A percentile compares a stretch with the other conserved stretches of the same genome.
phyloP scores from a whole-genome alignment of 2,329 filamentous ascomycete species.

The Plenodomus tracheiphilus region DNA sequence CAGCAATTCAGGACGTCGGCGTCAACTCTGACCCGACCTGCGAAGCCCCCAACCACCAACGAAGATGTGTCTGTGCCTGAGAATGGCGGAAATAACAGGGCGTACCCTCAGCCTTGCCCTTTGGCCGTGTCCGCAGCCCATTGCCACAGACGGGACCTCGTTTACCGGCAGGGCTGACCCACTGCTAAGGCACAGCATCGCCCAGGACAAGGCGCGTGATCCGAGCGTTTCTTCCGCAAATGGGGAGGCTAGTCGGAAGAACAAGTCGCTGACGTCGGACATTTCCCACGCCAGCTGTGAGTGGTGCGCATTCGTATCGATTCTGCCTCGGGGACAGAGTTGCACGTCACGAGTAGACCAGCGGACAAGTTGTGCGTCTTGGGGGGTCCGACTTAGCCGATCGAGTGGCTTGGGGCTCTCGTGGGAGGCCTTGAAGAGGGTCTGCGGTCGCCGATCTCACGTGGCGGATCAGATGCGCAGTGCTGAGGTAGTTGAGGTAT shows the following conservation, averaged over 20 bases:
- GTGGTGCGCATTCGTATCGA: slow-evolving; percentile 12
- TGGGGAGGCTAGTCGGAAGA: slow-evolving; percentile 1
- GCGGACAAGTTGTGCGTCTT: slow-evolving; percentile 5
- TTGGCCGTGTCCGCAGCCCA: neutral
- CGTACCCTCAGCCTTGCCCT: neutral
- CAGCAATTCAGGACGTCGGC: neutral
- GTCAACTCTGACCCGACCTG: neutral
- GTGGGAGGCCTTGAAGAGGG: slow-evolving; percentile 19
- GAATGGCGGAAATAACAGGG: neutral
- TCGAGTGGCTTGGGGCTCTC: slow-evolving; percentile 9
- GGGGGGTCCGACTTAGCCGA: slow-evolving; percentile 26
- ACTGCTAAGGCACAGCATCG: neutral
- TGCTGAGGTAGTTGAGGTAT: neutral
- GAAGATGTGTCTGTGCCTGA: neutral
- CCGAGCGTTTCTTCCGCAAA: neutral
- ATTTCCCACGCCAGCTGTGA: slow-evolving; percentile 6
- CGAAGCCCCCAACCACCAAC: neutral
- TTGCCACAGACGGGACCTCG: neutral
- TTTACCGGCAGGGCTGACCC: neutral
- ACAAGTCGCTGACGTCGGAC: slow-evolving; percentile 19
- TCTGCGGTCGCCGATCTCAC: slow-evolving; percentile 15
- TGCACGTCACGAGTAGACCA: slow-evolving; percentile 25
- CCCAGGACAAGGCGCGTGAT: neutral
- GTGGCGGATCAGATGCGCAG: slow-evolving; percentile 8
- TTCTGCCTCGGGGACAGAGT: slow-evolving; percentile 17